Base-by-base conservation (phyloP, 192 early-diverging fungal species). In the Coemansia sp. region DNA sequence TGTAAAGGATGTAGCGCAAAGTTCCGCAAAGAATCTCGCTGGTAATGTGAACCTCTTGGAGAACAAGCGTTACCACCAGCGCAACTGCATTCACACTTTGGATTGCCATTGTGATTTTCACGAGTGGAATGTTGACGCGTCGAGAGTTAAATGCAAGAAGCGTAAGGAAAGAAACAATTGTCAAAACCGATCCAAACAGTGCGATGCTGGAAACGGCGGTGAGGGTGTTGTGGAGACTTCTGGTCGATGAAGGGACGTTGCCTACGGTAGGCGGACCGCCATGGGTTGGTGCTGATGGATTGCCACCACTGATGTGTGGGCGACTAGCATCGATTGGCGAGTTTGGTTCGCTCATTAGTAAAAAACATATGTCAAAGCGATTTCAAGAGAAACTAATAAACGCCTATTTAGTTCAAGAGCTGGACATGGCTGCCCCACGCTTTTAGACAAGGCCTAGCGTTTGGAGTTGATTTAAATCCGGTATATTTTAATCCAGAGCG, bases 51-150 rank as follows among this genome's bases (percentile, higher is more conserved):
- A 77, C 28, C 25, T 77, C 55, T n/a, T 55, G 55, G 12, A 59
- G 47, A 1, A 66, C 21, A 1, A 77, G 22, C 12, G 74, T 60
- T 1, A 65, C 48, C 9, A 77, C 48, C 1, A 77, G 59, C 21
- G 63, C 74, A 20, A 77, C 20, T 10, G 59, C 31, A 12, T 77
- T 65, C 31, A 70, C 63, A 19, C 62, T 70, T 40, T 77, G 74
- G 1, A 77, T 70, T 0, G 54, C 57, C 43, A 66, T 49, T 11
- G 74, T 77, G 30, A 77, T 55, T 32, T 62, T 77, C n/a, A 77
- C 52, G 0, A 77, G 60, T 2, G 74, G 74, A 1, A 77, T 65
- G 17, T 70, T 66, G 19, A 77, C 49, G 10, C 74, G 31, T 29
- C 55, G 62, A 14, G 74, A 38, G 17, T 60, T 70, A 27, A 44